Percentiles rank a stretch among this genome's conserved stretches.
Conservation (phyloP, 2,329 filamentous ascomycete species). For the Alternaria postmessia region DNA sequence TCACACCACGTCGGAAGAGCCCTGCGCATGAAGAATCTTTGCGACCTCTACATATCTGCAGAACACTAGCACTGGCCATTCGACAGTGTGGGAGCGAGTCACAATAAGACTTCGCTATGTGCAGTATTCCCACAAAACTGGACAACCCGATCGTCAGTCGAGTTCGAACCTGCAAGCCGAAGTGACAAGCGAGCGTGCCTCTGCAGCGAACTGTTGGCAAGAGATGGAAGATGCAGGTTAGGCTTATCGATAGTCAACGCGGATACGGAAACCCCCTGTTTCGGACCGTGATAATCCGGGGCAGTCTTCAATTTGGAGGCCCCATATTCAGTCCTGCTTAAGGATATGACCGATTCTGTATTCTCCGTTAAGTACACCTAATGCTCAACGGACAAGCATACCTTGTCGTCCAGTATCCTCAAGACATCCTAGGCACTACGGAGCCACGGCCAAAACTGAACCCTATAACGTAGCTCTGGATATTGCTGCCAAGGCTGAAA, state of each 20-base stretch:
- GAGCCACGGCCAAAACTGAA: not conserved
- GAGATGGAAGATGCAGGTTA: conserved; percentile 12
- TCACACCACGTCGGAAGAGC: not conserved
- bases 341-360: not conserved
- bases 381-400: not conserved
- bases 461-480: not conserved
- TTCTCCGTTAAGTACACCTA: not conserved
- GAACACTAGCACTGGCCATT: not conserved
- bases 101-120: not conserved
- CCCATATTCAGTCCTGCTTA: not conserved
- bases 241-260: conserved; percentile 23
- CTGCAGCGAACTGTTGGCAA: not conserved
- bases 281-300: conserved; percentile 9
- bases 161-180: not conserved
- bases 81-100: not conserved
- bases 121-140: not conserved
- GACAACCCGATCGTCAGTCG: not conserved
- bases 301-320: not conserved
- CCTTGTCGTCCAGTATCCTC: not conserved
- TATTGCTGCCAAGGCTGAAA: not conserved
- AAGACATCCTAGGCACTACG: not conserved
- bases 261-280: conserved; percentile 7
- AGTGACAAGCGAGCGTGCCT: not conserved
- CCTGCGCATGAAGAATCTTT: not conserved
- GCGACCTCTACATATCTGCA: not conserved